These are phyloP conservation scores for Astrephomene gubernaculifera DNA, from an alignment of 139 green algal species.

Conservation along the genomic window DNA sequence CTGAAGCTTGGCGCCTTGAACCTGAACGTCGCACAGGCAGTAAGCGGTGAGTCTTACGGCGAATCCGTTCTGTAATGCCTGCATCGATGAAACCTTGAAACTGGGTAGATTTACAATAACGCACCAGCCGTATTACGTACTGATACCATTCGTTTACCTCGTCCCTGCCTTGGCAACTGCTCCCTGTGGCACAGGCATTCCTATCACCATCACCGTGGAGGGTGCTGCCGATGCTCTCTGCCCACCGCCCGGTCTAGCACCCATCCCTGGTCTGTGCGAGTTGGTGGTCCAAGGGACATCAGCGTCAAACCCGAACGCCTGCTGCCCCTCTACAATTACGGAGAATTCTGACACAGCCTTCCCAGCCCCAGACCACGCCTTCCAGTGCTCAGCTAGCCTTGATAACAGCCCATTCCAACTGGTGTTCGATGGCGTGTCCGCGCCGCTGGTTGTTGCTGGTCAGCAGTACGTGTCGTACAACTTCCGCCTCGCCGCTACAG, in stretches of 20 bases:
- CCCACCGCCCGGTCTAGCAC: slow-evolving; percentile 33
- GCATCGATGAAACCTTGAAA: too few species aligned
- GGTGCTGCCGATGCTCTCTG: slow-evolving; percentile 37
- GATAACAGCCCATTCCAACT: slow-evolving; percentile 9
- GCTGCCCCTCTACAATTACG: slow-evolving; percentile 42
- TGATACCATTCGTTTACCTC: too few species aligned
- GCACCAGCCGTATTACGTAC: too few species aligned
- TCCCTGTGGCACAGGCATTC: slow-evolving; percentile 33
- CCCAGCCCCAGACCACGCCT: not conserved
- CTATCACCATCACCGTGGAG: slow-evolving; percentile 41
- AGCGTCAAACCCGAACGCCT: slow-evolving; percentile 15
- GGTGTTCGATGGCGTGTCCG: not conserved
- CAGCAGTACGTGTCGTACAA: slow-evolving; percentile 15
- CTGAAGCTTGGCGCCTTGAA: slow-evolving; percentile 12
- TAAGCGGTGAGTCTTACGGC: slow-evolving; percentile 7
- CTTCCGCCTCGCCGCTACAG: slow-evolving; percentile 24
- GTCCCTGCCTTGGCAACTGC: too few species aligned
- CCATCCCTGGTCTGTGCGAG: slow-evolving; percentile 40
- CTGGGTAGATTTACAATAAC: too few species aligned
- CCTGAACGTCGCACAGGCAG: not conserved
- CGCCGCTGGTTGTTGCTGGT: not conserved
- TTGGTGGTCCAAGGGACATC: slow-evolving; percentile 42
- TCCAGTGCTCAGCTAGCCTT: slow-evolving; percentile 29
- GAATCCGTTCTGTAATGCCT: too few species aligned
- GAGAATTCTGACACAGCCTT: not conserved